Conservation (phyloP, 2,329 filamentous ascomycete genomes). For the Curvularia verruculosa region DNA sequence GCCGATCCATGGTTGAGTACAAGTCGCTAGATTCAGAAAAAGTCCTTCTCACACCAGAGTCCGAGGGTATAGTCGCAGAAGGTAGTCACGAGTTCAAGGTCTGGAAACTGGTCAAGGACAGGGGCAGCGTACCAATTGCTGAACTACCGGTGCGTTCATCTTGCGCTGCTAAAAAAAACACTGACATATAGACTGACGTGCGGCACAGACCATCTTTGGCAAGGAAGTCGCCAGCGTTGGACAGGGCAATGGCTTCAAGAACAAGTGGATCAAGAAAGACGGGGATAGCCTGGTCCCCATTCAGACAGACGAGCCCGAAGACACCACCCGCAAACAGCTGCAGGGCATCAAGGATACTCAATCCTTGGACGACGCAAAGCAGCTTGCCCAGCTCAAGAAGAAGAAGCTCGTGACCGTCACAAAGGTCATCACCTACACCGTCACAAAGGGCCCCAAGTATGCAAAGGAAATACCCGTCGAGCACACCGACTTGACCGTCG, state of each 20-base stretch:
- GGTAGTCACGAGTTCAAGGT: slow-evolving; percentile 60
- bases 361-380: slow-evolving; percentile 74
- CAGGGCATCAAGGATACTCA: slow-evolving; percentile 72
- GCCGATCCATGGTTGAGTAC: slow-evolving; percentile 85
- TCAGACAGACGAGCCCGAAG: slow-evolving; percentile 73
- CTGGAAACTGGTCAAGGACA: slow-evolving; percentile 55
- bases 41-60: slow-evolving; percentile 76
- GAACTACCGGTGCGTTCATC: slow-evolving; percentile 51
- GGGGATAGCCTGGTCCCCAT: slow-evolving; percentile 60
- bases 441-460: slow-evolving; percentile 86
- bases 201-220: slow-evolving; percentile 65
- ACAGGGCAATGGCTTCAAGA: slow-evolving; percentile 91
- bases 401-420: slow-evolving; percentile 84
- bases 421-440: slow-evolving; percentile 84
- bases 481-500: slow-evolving; percentile 91
- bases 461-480: slow-evolving; percentile 88
- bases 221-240: slow-evolving; percentile 82
- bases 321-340: slow-evolving; percentile 78
- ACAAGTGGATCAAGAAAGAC: slow-evolving; percentile 70
- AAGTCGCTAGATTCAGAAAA: slow-evolving; percentile 82
- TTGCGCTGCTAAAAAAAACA: background rate
- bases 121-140: slow-evolving; percentile 54
- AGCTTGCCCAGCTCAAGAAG: slow-evolving; percentile 83
- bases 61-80: slow-evolving; percentile 70
- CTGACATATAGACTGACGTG: slow-evolving; percentile 27